Base-by-base conservation (phyloP, 2,329 filamentous ascomycete genomes). In the Talaromyces atroroseus region DNA sequence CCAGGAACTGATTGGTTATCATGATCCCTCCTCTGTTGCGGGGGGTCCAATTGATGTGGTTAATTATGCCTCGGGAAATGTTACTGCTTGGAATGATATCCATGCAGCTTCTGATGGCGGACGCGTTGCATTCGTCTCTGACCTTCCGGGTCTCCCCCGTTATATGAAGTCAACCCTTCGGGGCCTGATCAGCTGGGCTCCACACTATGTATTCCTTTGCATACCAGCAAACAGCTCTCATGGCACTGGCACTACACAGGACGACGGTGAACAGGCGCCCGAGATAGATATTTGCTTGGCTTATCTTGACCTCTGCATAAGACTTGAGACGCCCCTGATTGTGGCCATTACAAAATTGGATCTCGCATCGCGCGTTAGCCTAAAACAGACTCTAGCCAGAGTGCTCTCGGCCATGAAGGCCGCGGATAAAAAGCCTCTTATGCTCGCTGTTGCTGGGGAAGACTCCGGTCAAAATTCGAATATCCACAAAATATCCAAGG, bases 1-100 rank as follows among this genome's bases (percentile, higher is more conserved):
- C 0, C 92, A 96, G 66, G 94, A 97, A 70, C 79, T 99, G 10
- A 82, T 99, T 60, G 94, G 94, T 7, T 99, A 97, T 69, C 80
- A 81, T 44, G 61, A 65, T 6, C 60, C 58, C 36, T 46, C 55
- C 2, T 47, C 62, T 5, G 12, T 18, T 16, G 40, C 62, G 10
- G 53, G 60, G 6, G 57, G 58, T 7, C 70, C 78, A 18, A 76
- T 94, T 40, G 78, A 67, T 29, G 70, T 78, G 51, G 65, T 95
- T 65, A 97, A 96, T 68, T 97, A 95, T 69, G 86, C 89, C 2
- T 87, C 88, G 58, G 86, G 86, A 14, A 90, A 96, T 67, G 86
- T 96, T 48, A 89, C 90, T 58, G 92, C 91, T 0, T 99, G 94
- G 94, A 86, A 89, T 53, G 92, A 96, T 68, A 94, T 97, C 52